These are phyloP conservation scores for Trypanosoma lewisi DNA, from an alignment of 208 protist genomes.

Conservation along the genomic window DNA sequence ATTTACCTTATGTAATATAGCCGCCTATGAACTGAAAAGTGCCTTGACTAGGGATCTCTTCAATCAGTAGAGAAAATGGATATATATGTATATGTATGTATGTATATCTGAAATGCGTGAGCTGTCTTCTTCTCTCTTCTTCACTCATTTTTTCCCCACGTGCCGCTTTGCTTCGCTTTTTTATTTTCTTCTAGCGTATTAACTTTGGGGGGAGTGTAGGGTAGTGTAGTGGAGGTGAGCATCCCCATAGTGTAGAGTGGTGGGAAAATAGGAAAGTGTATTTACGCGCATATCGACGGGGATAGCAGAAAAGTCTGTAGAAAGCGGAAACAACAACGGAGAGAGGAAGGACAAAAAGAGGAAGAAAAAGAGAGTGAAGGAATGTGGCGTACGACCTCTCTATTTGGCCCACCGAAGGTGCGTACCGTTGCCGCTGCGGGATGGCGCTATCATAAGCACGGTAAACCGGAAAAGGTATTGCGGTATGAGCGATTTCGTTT, in stretches of 20 bases:
- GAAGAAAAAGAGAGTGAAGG: too few relatives aligned
- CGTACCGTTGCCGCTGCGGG: slow-evolving; percentile 82
- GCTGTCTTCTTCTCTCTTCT: slow-evolving; percentile 20
- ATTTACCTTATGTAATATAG: slow-evolving; percentile 5
- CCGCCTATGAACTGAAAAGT: neutral
- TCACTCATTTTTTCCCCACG: slow-evolving; percentile 10
- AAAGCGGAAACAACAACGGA: neutral
- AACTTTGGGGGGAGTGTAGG: too few relatives aligned
- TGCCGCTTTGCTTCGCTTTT: neutral
- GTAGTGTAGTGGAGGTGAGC: too few relatives aligned
- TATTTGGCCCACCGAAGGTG: slow-evolving; percentile 38
- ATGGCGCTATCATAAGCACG: slow-evolving; percentile 86
- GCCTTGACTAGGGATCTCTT: neutral
- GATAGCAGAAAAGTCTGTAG: neutral
- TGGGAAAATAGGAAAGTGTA: too few relatives aligned
- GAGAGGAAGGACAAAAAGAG: neutral
- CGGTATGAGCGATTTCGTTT: slow-evolving; percentile 84
- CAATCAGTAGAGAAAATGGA: neutral
- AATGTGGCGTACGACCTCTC: slow-evolving; percentile 17
- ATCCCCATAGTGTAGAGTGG: too few relatives aligned
- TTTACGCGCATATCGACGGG: neutral
- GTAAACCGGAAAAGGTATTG: slow-evolving; percentile 68
- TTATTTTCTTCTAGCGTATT: slow-evolving; percentile 18
- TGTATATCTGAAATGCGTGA: neutral
- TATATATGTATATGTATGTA: slow-evolving; percentile 3